These are phyloP conservation scores for Agastache rugosa DNA, from an alignment of 257 asterid species.

Conservation along the genomic window DNA sequence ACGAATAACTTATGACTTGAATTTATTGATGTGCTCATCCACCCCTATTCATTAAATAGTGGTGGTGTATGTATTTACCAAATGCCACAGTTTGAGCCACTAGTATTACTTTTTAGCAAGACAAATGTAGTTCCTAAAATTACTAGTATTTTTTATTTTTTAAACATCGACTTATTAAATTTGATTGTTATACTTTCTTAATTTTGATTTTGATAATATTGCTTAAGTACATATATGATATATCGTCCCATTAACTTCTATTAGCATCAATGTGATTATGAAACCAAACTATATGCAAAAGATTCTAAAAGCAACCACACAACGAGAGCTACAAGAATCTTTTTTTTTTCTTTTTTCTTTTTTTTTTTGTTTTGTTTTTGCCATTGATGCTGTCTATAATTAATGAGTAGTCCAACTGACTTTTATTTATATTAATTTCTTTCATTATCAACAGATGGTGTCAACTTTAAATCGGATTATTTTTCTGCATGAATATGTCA, in stretches of 20 bases:
- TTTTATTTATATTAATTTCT: neutral
- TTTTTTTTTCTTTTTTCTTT: neutral
- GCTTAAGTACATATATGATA: no score
- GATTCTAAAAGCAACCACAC: neutral
- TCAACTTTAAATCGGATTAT: slow-evolving; percentile 20
- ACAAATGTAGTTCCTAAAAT: neutral
- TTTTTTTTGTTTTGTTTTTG: no score
- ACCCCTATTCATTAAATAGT: slow-evolving; percentile 18
- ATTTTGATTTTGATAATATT: neutral
- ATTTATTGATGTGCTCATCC: slow-evolving; percentile 26
- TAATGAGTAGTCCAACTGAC: neutral
- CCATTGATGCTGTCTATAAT: slow-evolving; percentile 15
- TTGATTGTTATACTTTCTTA: neutral
- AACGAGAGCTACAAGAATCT: neutral
- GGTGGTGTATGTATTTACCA: neutral
- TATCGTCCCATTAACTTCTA: no score
- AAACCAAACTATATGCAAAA: neutral
- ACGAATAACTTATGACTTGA: slow-evolving; percentile 26
- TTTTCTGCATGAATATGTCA: slow-evolving; percentile 31
- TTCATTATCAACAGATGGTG: neutral
- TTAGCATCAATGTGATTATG: no score
- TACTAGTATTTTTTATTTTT: neutral
- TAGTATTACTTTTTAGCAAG: neutral
- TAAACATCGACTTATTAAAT: neutral
- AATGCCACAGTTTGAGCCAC: neutral